Evolutionary conservation across 371 early-diverging fungal genomes (phyloP).

Genomic region (Conidiobolus coronatus): DNA sequence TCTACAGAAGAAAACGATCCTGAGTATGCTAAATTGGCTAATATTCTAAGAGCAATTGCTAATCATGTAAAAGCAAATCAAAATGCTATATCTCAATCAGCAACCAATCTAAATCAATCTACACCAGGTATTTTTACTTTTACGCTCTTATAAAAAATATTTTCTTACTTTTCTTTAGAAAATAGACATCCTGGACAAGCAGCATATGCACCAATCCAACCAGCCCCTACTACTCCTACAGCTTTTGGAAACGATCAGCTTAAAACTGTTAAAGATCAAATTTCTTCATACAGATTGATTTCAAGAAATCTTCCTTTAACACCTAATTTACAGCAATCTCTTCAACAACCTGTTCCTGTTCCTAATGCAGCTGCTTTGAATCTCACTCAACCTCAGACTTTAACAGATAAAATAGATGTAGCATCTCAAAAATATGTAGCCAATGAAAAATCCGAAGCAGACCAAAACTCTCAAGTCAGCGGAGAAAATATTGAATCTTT

Average conservation of each 20-base stretch:
- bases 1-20: slow-evolving; percentile 43
- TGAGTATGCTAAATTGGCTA: slow-evolving; percentile 40
- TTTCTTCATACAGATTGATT: slow-evolving; percentile 4
- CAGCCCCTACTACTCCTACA: background rate
- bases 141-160: background rate
- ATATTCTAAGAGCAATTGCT: slow-evolving; percentile 20
- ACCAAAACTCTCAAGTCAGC: background rate
- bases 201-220: background rate
- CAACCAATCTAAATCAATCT: no score
- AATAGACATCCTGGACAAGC: slow-evolving; percentile 1
- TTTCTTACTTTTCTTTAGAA: no score
- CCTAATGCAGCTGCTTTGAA: slow-evolving; percentile 10
- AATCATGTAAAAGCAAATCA: slow-evolving; percentile 17
- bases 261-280: slow-evolving; percentile 5
- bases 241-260: background rate
- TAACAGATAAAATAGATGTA: slow-evolving; percentile 5
- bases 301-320: slow-evolving; percentile 5
- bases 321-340: slow-evolving; percentile 6
- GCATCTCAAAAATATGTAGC: background rate
- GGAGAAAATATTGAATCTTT: slow-evolving; percentile 11
- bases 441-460: background rate
- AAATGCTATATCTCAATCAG: background rate
- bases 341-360: slow-evolving; percentile 11
- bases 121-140: background rate
- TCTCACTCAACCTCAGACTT: slow-evolving; percentile 8